Evolutionary conservation across 2,329 filamentous ascomycete genomes (phyloP).

Genomic region (Annulohypoxylon truncatum): DNA sequence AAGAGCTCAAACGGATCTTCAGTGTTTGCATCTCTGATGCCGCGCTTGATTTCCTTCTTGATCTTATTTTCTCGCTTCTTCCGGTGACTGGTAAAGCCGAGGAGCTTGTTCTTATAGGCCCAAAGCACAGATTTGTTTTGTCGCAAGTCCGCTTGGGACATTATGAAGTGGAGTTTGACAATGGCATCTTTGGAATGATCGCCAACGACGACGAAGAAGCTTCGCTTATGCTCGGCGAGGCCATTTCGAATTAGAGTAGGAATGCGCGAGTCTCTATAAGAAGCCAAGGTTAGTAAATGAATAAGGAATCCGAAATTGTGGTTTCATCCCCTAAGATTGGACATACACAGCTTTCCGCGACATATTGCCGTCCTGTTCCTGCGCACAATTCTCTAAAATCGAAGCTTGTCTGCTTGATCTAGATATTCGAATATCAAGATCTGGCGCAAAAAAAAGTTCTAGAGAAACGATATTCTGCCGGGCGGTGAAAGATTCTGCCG

Average conservation of each 20-base stretch:
- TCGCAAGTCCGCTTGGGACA: conserved; percentile 89
- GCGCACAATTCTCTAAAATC: not conserved
- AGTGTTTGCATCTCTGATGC: conserved; percentile 89
- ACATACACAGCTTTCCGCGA: conserved; percentile 48
- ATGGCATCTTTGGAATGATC: conserved; percentile 97
- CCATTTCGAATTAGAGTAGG: conserved; percentile 92
- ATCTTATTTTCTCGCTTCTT: conserved; percentile 99
- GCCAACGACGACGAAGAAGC: conserved; percentile 97
- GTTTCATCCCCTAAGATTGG: too few relatives aligned
- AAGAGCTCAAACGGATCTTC: conserved; percentile 98
- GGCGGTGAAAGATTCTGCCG: conserved; percentile 35
- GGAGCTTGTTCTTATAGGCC: conserved; percentile 98
- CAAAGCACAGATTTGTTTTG: conserved; percentile 96
- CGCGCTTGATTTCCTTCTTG: conserved; percentile 96
- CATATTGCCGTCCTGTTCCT: conserved; percentile 40
- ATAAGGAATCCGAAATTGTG: not conserved
- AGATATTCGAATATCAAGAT: not conserved
- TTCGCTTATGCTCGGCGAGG: conserved; percentile 94
- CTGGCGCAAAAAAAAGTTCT: conserved; percentile 34
- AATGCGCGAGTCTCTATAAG: conserved; percentile 83
- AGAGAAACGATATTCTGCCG: conserved; percentile 32
- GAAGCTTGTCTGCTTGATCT: conserved; percentile 7
- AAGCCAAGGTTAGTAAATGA: conserved; percentile 2
- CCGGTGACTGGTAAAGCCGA: conserved; percentile 93
- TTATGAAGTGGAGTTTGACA: conserved; percentile 92